Conservation (phyloP, 148 eudicot species). For the Vaccinium darrowii region DNA sequence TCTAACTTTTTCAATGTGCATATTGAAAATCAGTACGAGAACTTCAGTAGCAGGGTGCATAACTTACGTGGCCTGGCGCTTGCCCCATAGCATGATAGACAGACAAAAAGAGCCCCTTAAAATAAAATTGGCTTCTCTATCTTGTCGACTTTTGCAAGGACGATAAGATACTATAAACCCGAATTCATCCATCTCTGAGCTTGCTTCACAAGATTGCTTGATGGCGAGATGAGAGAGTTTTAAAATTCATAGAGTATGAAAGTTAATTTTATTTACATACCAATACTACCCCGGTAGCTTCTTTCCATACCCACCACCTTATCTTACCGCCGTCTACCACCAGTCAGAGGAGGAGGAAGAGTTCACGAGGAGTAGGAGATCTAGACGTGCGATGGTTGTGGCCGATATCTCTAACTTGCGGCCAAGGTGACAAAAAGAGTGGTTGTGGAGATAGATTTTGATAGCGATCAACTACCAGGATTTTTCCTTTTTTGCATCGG, state of each 20-base stretch:
- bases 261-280: neutral
- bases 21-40: too few relatives aligned
- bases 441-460: neutral
- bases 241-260: neutral
- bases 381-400: neutral
- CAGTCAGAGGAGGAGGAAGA: neutral
- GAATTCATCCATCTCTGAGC: neutral
- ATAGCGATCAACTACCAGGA: neutral
- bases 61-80: too few relatives aligned
- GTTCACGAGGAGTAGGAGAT: neutral
- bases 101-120: too few relatives aligned
- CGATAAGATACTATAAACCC: neutral
- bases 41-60: too few relatives aligned
- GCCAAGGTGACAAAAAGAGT: neutral
- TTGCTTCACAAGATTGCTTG: neutral
- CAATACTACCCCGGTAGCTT: neutral
- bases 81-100: too few relatives aligned
- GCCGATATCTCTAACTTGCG: neutral
- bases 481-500: neutral
- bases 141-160: neutral
- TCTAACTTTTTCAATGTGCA: too few relatives aligned
- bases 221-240: neutral
- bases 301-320: neutral
- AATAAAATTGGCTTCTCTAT: neutral
- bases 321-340: neutral